A percentile compares a stretch with the other conserved stretches of the same genome.
Evolutionary conservation across 805 yeast genomes (phyloP).

Genomic region (Ogataea paradorogensis): DNA sequence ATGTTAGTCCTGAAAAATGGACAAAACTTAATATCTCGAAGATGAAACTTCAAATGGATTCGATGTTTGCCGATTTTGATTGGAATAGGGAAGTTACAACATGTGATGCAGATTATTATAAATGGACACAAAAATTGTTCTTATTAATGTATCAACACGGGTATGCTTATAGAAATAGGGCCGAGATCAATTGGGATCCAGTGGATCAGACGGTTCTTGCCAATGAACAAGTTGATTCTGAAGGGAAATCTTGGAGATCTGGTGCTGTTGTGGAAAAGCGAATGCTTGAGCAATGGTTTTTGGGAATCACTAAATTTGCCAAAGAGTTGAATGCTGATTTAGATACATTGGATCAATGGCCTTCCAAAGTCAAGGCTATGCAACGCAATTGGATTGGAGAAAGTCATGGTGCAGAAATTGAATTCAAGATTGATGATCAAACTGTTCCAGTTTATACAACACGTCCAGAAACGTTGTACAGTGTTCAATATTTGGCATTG

Average conservation of each 20-base stretch:
- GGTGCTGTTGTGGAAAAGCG: conserved; percentile 91
- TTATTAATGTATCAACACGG: conserved; percentile 70
- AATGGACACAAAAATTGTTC: conserved; percentile 89
- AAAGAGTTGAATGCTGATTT: conserved; percentile 64
- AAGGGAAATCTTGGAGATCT: conserved; percentile 94
- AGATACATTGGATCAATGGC: conserved; percentile 69
- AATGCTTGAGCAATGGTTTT: conserved; percentile 86
- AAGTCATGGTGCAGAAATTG: conserved; percentile 73
- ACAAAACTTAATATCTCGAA: conserved; percentile 73
- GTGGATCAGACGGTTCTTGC: conserved; percentile 93
- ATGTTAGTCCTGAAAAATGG: conserved; percentile 79
- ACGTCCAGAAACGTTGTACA: conserved; percentile 81
- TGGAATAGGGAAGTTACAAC: conserved; percentile 92
- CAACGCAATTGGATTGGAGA: conserved; percentile 94
- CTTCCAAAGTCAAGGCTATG: conserved; percentile 83
- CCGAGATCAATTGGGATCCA: conserved; percentile 98
- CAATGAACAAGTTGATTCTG: conserved; percentile 89
- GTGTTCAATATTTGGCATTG: conserved; percentile 80
- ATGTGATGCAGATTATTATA: conserved; percentile 82
- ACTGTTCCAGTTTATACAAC: conserved; percentile 69
- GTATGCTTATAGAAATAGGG: conserved; percentile 78
- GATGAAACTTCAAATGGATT: conserved; percentile 79
- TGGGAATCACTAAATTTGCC: conserved; percentile 84
- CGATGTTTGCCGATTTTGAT: conserved; percentile 83
- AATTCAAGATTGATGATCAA: conserved; percentile 35